Conservation (phyloP, 495 filamentous ascomycete species). For the Tuber magnatum region DNA sequence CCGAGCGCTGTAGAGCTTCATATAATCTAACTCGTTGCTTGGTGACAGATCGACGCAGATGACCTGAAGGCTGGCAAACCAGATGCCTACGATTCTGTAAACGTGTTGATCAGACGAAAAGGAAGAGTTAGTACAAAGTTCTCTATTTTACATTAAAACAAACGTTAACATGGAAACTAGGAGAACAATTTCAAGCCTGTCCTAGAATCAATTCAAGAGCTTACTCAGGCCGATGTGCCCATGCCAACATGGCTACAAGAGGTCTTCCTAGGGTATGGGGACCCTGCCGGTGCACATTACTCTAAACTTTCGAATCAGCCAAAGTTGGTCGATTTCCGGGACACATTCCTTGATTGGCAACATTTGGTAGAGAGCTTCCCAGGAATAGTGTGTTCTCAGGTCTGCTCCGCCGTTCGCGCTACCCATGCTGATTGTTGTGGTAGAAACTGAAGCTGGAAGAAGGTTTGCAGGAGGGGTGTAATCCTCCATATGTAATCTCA, state of each 20-base stretch:
- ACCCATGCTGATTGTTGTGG: slow-evolving; percentile 24
- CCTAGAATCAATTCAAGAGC: slow-evolving; percentile 78
- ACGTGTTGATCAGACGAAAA: slow-evolving; percentile 75
- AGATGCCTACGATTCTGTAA: slow-evolving; percentile 77
- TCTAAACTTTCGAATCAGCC: slow-evolving; percentile 72
- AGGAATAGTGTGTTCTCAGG: slow-evolving; percentile 48
- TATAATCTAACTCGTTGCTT: slow-evolving; percentile 17
- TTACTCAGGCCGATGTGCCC: slow-evolving; percentile 77
- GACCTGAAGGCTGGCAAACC: slow-evolving; percentile 55
- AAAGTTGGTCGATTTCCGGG: slow-evolving; percentile 73
- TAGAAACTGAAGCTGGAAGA: slow-evolving; percentile 66
- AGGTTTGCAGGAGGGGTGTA: slow-evolving; percentile 63
- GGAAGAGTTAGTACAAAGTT: slow-evolving; percentile 46
- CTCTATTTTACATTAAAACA: slow-evolving; percentile 1
- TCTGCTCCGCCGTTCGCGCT: not conserved
- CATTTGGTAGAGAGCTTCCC: slow-evolving; percentile 84
- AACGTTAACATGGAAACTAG: slow-evolving; percentile 10
- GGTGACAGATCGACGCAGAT: slow-evolving; percentile 55
- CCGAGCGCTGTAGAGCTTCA: slow-evolving; percentile 10
- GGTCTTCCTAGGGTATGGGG: slow-evolving; percentile 92
- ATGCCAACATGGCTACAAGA: slow-evolving; percentile 91
- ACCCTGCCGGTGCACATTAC: slow-evolving; percentile 80
- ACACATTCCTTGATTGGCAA: slow-evolving; percentile 93
- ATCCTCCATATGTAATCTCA: slow-evolving; percentile 71
- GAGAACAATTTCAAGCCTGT: slow-evolving; percentile 98